Evolutionary conservation across 768 basidiomycete species (phyloP).

Genomic region (Trametopsis cervina): DNA sequence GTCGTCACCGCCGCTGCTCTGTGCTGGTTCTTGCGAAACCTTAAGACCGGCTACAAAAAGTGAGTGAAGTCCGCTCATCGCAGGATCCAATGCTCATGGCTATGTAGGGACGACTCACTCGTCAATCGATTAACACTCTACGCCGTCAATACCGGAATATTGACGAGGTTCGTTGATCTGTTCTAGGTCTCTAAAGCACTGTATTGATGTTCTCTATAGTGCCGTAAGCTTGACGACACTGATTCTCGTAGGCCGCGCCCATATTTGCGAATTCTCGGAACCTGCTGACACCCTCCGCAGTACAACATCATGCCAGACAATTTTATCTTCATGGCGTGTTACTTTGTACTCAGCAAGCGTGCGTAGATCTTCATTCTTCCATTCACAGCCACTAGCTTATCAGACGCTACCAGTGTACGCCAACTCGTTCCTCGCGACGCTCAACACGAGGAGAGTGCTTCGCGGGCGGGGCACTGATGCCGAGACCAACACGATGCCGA

Average conservation of each 20-base stretch:
- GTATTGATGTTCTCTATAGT: slow-evolving; percentile 21
- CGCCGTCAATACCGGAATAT: slow-evolving; percentile 52
- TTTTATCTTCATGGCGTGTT: slow-evolving; percentile 53
- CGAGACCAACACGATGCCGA: slow-evolving; percentile 20
- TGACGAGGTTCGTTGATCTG: slow-evolving; percentile 44
- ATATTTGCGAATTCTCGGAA: background rate
- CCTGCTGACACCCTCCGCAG: slow-evolving; percentile 25
- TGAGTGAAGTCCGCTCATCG: slow-evolving; percentile 17
- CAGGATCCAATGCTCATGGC: background rate
- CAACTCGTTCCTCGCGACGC: slow-evolving; percentile 58
- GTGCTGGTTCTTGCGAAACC: slow-evolving; percentile 45
- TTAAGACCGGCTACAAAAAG: slow-evolving; percentile 44
- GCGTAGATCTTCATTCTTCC: too few relatives aligned
- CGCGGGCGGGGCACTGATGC: slow-evolving; percentile 50
- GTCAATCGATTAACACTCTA: slow-evolving; percentile 51
- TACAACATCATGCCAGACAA: slow-evolving; percentile 49
- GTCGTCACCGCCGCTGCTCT: slow-evolving; percentile 43
- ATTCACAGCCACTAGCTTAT: too few relatives aligned
- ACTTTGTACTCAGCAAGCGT: slow-evolving; percentile 65
- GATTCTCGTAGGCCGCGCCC: slow-evolving; percentile 38
- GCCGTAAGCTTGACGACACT: slow-evolving; percentile 45
- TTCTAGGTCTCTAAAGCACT: background rate
- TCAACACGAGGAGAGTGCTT: slow-evolving; percentile 53
- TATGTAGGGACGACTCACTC: slow-evolving; percentile 44
- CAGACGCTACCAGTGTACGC: slow-evolving; percentile 47